Percentiles rank a stretch among this genome's conserved stretches.
These are phyloP conservation scores for Cordyceps pruinosa DNA, from an alignment of 2,329 filamentous ascomycete genomes.

Conservation along the genomic window DNA sequence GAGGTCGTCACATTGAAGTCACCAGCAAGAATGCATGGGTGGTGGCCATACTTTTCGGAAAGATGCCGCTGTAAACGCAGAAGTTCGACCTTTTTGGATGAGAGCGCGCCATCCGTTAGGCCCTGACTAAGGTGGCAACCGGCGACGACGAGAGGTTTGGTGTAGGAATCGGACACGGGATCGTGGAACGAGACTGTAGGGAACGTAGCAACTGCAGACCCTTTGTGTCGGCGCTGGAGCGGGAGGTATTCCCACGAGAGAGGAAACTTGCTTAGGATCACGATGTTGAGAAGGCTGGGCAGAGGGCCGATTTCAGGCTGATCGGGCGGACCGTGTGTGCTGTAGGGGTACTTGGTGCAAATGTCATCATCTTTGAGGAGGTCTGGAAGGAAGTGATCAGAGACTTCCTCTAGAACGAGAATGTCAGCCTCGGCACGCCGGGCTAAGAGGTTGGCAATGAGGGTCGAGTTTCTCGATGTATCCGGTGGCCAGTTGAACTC, in stretches of 20 bases:
- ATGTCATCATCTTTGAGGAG: constrained; percentile 43
- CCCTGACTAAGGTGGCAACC: constrained; percentile 57
- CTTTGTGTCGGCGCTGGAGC: constrained; percentile 51
- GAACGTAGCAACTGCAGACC: constrained; percentile 44
- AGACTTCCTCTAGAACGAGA: constrained; percentile 55
- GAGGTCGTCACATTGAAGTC: constrained; percentile 62
- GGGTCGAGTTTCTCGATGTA: constrained; percentile 32
- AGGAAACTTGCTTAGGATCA: constrained; percentile 49
- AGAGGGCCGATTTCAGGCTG: constrained; percentile 47
- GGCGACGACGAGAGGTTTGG: constrained; percentile 36
- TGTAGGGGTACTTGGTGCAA: constrained; percentile 43
- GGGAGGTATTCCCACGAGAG: constrained; percentile 51
- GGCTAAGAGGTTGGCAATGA: constrained; percentile 39
- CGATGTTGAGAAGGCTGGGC: constrained; percentile 52
- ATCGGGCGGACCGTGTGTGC: constrained; percentile 49
- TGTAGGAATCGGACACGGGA: constrained; percentile 33
- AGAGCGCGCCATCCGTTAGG: constrained; percentile 50
- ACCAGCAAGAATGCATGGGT: constrained; percentile 52
- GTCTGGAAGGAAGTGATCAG: constrained; percentile 53
- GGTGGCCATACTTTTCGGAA: constrained; percentile 29
- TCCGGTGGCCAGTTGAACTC: constrained; percentile 43
- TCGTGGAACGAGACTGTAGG: constrained; percentile 19
- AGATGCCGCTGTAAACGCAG: constrained; percentile 43
- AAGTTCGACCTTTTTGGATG: constrained; percentile 50
- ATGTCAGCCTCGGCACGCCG: constrained; percentile 38